Evolutionary conservation across 768 basidiomycete species (phyloP), one percentile per base, ranked within the genome.

Genomic region (Lactarius sp.): DNA sequence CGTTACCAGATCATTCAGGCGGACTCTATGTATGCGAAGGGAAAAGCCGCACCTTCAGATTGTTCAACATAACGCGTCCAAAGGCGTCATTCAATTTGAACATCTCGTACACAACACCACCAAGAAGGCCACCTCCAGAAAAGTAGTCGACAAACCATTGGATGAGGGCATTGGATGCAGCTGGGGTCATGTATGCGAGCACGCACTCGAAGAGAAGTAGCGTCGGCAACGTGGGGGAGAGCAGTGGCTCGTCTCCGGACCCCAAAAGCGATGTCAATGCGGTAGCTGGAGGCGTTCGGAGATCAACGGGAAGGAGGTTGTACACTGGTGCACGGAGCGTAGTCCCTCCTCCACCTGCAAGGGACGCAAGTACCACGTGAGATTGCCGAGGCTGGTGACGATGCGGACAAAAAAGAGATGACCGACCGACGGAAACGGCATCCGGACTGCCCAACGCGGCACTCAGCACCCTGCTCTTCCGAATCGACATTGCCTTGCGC

Each of bases 191-290:
- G 75, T 99, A 98, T 14, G 85, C 93, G 59, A 97, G 81, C 18
- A 98, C 90, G 69, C 96, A 98, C 79, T 98, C 96, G 65, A 92
- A 94, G 9, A 98, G 75, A 27, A 98, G 78, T 2, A 98, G 81
- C 1, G 94, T 95, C 4, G 95, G 93, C 13, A 85, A 70, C 2
- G 78, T 68, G 0, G 83, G 79, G 16, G 88, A 86, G 39, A 96
- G 78, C 18, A 84, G 62, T 9, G 77, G 67, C 18, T 62, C 33
- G 10, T 69, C 34, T 44, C 70, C 69, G 34, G 71, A 71, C 12
- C 66, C 60, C 4, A 80, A 69, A 27, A 82, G 72, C 0, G 74
- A 70, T 7, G 75, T 75, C 8, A 94, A 74, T 10, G 77, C 75
- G 33, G 78, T 75, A 3, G 78, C 71, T 2, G 89, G 84, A 8